These are phyloP conservation scores for Pterula multifida DNA, from an alignment of 1,284 basidiomycete species.

Conservation along the genomic window DNA sequence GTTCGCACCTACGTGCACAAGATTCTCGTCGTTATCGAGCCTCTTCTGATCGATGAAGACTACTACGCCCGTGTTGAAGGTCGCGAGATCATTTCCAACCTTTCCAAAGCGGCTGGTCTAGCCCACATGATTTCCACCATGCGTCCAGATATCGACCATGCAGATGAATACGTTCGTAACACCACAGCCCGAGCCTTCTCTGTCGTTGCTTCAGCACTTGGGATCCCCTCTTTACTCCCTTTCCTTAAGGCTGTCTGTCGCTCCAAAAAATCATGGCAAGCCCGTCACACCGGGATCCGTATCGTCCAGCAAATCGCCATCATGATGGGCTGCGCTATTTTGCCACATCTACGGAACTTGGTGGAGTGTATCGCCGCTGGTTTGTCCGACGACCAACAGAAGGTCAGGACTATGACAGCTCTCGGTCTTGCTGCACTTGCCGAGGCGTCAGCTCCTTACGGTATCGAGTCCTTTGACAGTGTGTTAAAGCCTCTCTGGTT, in stretches of 20 bases:
- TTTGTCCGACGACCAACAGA: conserved; percentile 95
- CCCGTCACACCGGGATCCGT: conserved; percentile 96
- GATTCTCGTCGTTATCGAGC: conserved; percentile 98
- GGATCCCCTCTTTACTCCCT: conserved; percentile 93
- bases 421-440: conserved; percentile 93
- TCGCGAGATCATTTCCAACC: conserved; percentile 97
- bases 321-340: conserved; percentile 99
- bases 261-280: conserved; percentile 99
- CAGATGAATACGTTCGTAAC: conserved; percentile 98
- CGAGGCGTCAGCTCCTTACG: conserved; percentile 95
- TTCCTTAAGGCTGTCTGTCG: conserved; percentile 98
- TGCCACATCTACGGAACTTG: conserved; percentile 93
- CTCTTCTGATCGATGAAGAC: conserved; percentile 97
- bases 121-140: conserved; percentile 99
- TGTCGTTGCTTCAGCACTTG: conserved; percentile 95
- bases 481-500: conserved; percentile 98
- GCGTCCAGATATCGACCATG: conserved; percentile 99
- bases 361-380: conserved; percentile 96
- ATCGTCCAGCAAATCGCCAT: conserved; percentile 99
- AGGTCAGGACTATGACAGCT: conserved; percentile 98
- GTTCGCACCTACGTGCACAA: conserved; percentile 99
- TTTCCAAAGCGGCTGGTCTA: conserved; percentile 96
- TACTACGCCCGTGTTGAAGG: conserved; percentile 99
- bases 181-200: conserved; percentile 99
- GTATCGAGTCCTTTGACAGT: conserved; percentile 98